Base-by-base conservation (phyloP, 345 rosid genomes). In the Psidium guajava region DNA sequence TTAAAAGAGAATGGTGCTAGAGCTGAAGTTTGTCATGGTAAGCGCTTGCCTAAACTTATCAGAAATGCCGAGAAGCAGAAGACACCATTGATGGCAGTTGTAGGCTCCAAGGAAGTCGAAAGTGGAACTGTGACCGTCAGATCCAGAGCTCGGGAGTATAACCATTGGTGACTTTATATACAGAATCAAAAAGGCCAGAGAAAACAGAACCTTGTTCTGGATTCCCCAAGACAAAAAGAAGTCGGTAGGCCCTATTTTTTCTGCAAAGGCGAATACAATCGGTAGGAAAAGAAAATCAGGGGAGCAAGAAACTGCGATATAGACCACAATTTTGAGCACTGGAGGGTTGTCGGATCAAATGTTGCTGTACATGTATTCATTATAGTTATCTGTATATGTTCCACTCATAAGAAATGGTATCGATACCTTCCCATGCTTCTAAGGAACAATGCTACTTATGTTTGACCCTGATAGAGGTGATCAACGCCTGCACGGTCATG, bases 21-120 rank as follows among this genome's bases (percentile, higher is more conserved):
- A 44, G 93, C 94, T 75, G 99, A 97, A 93, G 84, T 94, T 73
- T 93, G 96, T 90, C 97, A 95, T 44, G 96, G 98, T 0, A 98
- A 97, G 89, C 93, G 98, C 86, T 87, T 95, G 82, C 98, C 98
- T 3, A 95, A 97, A 91, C 98, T 97, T 18, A 95, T 97, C 75
- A 93, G 99, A 85, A 94, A 92, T 83, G 94, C 96, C 50, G 98
- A 95, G 93, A 97, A 95, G 89, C 98, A 93, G 91, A 97, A 94
- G 91, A 88, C 93, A 74, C 98, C 98, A 5, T 88, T 95, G 54
- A 95, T 95, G 99, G 99, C 95, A 3, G 98, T 97, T 44, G 93
- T 97, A 1, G 98, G 99, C 16, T 93, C 98, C 21, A 95, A 94
- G 87, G 99, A 97, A 92, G 96, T 91, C 7, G 98, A 94, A 87